These are phyloP conservation scores for Sicyos edulis DNA, from an alignment of 306 rosid species.

Conservation along the genomic window DNA sequence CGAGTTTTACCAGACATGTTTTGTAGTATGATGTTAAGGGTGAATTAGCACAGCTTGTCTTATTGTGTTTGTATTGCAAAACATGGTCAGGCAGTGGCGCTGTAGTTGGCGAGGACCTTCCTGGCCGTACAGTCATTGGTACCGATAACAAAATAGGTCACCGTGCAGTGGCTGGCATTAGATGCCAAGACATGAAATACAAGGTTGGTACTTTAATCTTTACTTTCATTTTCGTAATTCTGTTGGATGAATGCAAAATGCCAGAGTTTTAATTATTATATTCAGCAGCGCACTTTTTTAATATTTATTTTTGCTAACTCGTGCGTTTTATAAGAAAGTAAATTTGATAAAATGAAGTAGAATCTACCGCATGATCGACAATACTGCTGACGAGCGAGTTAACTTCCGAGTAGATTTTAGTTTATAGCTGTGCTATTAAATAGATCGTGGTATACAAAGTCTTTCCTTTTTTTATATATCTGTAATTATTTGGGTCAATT, in stretches of 20 bases:
- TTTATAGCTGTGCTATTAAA: background rate
- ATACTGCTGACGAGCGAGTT: conserved; percentile 10
- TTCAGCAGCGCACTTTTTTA: too few species aligned
- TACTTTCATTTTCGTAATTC: background rate
- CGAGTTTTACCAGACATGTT: background rate
- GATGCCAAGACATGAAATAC: conserved; percentile 86
- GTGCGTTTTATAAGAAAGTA: background rate
- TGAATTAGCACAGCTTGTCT: conserved; percentile 3
- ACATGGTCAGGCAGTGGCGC: conserved; percentile 77
- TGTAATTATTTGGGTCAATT: too few species aligned
- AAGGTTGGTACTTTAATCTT: conserved; percentile 42
- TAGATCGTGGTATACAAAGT: too few species aligned
- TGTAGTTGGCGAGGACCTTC: conserved; percentile 81
- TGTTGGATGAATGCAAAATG: background rate
- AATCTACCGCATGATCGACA: background rate
- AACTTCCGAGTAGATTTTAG: background rate
- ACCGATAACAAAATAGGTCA: conserved; percentile 72
- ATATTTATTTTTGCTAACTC: background rate
- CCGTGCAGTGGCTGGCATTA: conserved; percentile 80
- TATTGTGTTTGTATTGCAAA: conserved; percentile 1
- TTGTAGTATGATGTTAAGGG: background rate
- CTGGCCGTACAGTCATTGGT: conserved; percentile 69
- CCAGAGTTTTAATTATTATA: background rate
- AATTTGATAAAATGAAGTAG: background rate
- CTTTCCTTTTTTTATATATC: too few species aligned